These are phyloP conservation scores for Barnettozyma hawaiiensis DNA, from an alignment of 1,139 yeast species.

Conservation along the genomic window DNA sequence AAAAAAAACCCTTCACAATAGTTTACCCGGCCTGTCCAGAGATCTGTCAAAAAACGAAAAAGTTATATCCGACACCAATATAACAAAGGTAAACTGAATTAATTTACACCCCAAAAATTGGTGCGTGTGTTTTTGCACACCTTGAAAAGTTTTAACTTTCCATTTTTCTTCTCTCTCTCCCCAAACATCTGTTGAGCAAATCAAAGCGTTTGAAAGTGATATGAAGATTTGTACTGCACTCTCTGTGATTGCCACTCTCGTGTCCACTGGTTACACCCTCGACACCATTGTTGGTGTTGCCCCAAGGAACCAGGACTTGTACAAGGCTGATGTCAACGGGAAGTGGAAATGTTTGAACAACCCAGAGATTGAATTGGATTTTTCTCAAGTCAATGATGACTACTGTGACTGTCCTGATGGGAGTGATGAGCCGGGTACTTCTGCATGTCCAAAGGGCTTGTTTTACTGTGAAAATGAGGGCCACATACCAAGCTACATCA, in stretches of 20 bases:
- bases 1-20: not conserved
- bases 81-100: no score
- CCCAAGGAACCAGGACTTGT: conserved; percentile 36
- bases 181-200: not conserved
- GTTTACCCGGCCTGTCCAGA: not conserved
- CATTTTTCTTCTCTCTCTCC: not conserved
- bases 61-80: not conserved
- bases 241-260: conserved; percentile 3
- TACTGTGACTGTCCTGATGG: conserved; percentile 98
- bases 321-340: conserved; percentile 43
- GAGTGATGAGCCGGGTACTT: conserved; percentile 93
- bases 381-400: conserved; percentile 73
- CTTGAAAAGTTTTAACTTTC: no score
- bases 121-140: not conserved
- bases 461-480: conserved; percentile 83
- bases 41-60: not conserved
- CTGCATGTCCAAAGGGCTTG: conserved; percentile 59
- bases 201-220: not conserved
- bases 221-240: conserved; percentile 6
- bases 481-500: conserved; percentile 50
- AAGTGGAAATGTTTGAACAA: conserved; percentile 67
- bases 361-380: conserved; percentile 55
- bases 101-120: conserved; percentile 2
- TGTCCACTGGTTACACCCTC: conserved; percentile 3
- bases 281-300: conserved; percentile 15